phyloP scores from a whole-genome alignment of 2,329 filamentous ascomycete species.

The Ascochyta koolunga region DNA sequence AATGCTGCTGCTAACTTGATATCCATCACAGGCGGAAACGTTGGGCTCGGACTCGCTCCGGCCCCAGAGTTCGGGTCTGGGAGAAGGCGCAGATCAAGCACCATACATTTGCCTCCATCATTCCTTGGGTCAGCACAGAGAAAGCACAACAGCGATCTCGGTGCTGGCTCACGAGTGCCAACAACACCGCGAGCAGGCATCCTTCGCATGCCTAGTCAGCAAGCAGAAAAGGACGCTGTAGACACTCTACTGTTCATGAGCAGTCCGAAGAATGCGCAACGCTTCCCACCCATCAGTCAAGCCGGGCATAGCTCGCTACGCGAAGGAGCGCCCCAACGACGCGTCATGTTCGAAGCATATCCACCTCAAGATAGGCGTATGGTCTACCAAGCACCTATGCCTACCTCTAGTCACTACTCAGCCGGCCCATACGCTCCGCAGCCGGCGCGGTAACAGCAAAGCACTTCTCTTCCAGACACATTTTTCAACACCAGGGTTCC shows the following conservation, averaged over 20 bases:
- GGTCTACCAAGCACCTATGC: conserved; percentile 29
- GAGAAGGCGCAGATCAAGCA: conserved; percentile 46
- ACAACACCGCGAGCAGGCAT: conserved; percentile 54
- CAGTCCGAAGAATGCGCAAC: conserved; percentile 70
- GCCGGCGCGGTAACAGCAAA: conserved; percentile 29
- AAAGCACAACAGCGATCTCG: conserved; percentile 43
- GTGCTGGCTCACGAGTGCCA: conserved; percentile 34
- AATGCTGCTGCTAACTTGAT: conserved; percentile 37
- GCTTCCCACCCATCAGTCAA: conserved; percentile 34
- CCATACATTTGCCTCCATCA: conserved; percentile 40
- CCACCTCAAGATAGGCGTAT: conserved; percentile 32
- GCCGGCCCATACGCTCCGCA: conserved; percentile 37
- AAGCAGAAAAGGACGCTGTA: conserved; percentile 78
- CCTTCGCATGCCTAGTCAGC: conserved; percentile 71
- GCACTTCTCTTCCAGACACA: too few species aligned
- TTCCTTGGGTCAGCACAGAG: conserved; percentile 35
- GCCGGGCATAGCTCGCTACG: conserved; percentile 39
- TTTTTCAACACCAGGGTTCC: conserved; percentile 15
- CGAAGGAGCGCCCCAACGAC: conserved; percentile 37
- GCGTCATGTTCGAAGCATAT: conserved; percentile 47
- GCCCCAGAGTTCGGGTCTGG: conserved; percentile 41
- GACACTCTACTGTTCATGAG: conserved; percentile 83
- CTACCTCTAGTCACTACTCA: conserved; percentile 32
- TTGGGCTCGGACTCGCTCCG: conserved; percentile 38
- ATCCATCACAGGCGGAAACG: conserved; percentile 33